These are phyloP conservation scores for Colletotrichum lini DNA, from an alignment of 2,329 filamentous ascomycete genomes.

Conservation along the genomic window DNA sequence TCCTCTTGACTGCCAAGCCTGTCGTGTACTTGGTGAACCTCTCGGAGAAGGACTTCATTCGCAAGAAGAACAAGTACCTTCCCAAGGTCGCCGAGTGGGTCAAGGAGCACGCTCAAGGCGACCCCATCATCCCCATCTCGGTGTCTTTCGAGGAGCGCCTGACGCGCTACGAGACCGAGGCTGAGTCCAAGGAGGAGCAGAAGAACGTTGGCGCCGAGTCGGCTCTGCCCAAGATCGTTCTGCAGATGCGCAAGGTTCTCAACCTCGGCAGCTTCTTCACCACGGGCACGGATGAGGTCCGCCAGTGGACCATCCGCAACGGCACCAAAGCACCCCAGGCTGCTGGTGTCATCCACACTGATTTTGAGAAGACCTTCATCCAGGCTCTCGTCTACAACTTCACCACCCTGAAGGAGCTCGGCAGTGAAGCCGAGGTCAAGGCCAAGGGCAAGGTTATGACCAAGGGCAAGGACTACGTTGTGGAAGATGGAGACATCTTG, in stretches of 20 bases:
- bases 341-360: conserved; percentile 96
- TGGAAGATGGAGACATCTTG: conserved; percentile 85
- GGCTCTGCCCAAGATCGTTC: conserved; percentile 90
- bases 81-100: conserved; percentile 95
- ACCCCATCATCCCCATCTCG: conserved; percentile 94
- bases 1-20: conserved; percentile 95
- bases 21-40: conserved; percentile 98
- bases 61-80: conserved; percentile 99
- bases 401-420: conserved; percentile 82
- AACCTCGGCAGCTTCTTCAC: conserved; percentile 98
- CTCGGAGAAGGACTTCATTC: conserved; percentile 95
- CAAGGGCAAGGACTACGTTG: conserved; percentile 97
- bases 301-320: conserved; percentile 97
- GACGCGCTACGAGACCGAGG: conserved; percentile 83
- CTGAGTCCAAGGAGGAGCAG: conserved; percentile 84
- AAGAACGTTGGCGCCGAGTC: conserved; percentile 91
- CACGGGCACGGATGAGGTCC: conserved; percentile 92
- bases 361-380: conserved; percentile 99
- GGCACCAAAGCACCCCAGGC: conserved; percentile 98
- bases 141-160: conserved; percentile 94
- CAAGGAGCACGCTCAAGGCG: conserved; percentile 88
- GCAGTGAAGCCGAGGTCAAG: conserved; percentile 90
- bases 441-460: conserved; percentile 97
- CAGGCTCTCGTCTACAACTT: conserved; percentile 97
- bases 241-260: conserved; percentile 92